A percentile compares a stretch with the other conserved stretches of the same genome.
Evolutionary conservation across 345 rosid genomes (phyloP).

Genomic region (Euphorbia lathyris): DNA sequence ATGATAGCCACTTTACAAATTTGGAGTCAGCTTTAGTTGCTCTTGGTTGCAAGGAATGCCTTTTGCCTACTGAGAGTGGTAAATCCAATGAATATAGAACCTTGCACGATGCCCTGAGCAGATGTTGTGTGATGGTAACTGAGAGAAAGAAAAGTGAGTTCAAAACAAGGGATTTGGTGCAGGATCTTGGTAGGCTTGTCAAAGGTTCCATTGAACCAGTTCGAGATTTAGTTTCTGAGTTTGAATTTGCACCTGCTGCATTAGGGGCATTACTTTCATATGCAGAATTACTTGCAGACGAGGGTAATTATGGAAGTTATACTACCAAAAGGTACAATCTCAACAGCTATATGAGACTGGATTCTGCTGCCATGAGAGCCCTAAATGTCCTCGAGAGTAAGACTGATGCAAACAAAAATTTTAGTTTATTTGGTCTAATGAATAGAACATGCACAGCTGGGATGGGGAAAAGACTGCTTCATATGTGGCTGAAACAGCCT

Average conservation of each 20-base stretch:
- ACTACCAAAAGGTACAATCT: constrained; percentile 57
- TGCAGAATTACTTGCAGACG: constrained; percentile 81
- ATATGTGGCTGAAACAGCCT: constrained; percentile 96
- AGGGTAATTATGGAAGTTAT: constrained; percentile 78
- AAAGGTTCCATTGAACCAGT: constrained; percentile 84
- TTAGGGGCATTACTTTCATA: constrained; percentile 79
- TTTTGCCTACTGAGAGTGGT: constrained; percentile 69
- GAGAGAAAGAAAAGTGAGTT: constrained; percentile 86
- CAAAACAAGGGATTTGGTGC: constrained; percentile 81
- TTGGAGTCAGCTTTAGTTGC: constrained; percentile 88
- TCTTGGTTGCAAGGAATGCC: constrained; percentile 93
- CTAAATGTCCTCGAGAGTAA: constrained; percentile 92
- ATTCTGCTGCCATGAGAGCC: constrained; percentile 95
- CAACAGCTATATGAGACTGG: constrained; percentile 75
- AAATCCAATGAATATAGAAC: constrained; percentile 55
- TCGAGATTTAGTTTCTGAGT: constrained; percentile 73
- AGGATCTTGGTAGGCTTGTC: constrained; percentile 81
- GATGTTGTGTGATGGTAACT: constrained; percentile 82
- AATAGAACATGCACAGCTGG: constrained; percentile 98
- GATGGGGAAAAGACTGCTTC: constrained; percentile 93
- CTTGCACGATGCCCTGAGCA: constrained; percentile 58
- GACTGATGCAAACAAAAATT: constrained; percentile 91
- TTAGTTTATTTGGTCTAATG: constrained; percentile 95
- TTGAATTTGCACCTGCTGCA: constrained; percentile 84
- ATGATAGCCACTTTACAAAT: constrained; percentile 91